These are phyloP conservation scores for Sonneratia caseolaris DNA, from an alignment of 345 rosid species.

Conservation along the genomic window DNA sequence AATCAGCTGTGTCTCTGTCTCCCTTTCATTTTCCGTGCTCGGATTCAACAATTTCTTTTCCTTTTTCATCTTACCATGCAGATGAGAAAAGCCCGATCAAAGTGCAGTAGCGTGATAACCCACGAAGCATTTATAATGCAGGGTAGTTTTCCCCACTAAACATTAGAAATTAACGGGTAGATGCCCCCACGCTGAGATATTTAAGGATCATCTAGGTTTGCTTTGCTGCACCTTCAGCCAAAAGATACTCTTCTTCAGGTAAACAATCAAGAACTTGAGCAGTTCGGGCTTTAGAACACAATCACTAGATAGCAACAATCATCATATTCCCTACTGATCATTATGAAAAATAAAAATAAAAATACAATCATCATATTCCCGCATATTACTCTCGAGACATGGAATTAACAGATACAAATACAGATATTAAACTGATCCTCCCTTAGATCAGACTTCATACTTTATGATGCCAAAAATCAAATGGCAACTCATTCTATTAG, in stretches of 20 bases:
- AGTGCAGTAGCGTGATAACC: no score
- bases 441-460: background rate
- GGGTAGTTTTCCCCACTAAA: no score
- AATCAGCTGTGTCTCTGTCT: background rate
- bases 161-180: no score
- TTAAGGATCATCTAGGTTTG: background rate
- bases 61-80: no score
- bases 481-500: background rate
- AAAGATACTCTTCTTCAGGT: background rate
- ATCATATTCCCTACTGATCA: background rate
- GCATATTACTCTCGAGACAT: background rate
- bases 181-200: no score
- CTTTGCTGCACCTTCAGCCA: background rate
- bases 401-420: background rate
- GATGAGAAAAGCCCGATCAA: no score
- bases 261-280: background rate
- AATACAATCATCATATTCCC: no score
- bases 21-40: background rate
- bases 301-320: background rate
- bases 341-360: no score
- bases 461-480: background rate
- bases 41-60: background rate
- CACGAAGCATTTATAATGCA: no score
- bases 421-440: background rate
- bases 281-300: background rate